Evolutionary conservation across 768 basidiomycete species (phyloP), one percentile per base, ranked within the genome.

Genomic region (Podaxis sp.): DNA sequence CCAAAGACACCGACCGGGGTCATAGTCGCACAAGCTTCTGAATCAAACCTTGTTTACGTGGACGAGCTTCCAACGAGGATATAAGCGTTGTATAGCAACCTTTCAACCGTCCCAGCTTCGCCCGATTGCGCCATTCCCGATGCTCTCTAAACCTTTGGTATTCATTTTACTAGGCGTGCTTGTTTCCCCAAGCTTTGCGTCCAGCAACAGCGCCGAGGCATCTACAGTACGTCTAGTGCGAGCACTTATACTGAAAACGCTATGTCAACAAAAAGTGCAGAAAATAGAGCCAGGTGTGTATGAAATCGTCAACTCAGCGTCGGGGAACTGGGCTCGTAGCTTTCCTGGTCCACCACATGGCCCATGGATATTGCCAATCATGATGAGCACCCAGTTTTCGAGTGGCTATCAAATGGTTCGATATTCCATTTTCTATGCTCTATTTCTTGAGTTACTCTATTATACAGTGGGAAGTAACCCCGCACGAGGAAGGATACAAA

Each of bases 401-500:
- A 52, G 50, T 40, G 40, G 4, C 3, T 59, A 59, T 18, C 51
- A 51, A 18, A 46, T 27, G 58, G 58, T 59, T 44, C 5, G 40
- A 25, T 11, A 38, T 18, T 42, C 23, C 7, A 5, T 32, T 9
- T 7, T 32, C 2, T 9, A 16, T 2, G 32, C 7, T 32, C 32
- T 32, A 40, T 27, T 25, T 1, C 14, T 3, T 7, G 13, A 27
- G 9, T 4, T 18, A 23, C 50, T 40, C 38, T 23, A 11, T 4
- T 4, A 3, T 7, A 2, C 14, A 59, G 58, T 59, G 58, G 58
- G 50, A 59, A 13, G 40, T 59, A 7, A 18, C 50, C 18, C 36
- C 37, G 6, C 35, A 40, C 4, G 58, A 52, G 14, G 58, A 59
- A 28, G 58, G 58, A 13, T 59, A 59, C n/a, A 59, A 27, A n/a